Percentiles rank a stretch among this genome's conserved stretches.
These are phyloP conservation scores for Naganishia friedmannii DNA, from an alignment of 768 basidiomycete genomes.

Conservation along the genomic window DNA sequence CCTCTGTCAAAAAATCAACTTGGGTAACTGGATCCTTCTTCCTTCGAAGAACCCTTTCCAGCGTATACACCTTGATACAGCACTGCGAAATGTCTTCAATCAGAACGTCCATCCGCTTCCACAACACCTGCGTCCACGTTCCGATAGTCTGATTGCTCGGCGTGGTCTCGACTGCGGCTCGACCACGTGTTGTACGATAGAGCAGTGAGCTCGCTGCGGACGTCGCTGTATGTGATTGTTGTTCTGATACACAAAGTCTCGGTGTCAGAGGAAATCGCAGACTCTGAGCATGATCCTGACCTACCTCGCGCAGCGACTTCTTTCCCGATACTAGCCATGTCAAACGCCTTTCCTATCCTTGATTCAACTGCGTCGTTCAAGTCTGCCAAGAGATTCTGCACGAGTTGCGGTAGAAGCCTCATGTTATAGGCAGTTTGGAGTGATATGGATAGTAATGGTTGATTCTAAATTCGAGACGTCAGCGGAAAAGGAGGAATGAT, in stretches of 20 bases:
- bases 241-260: constrained; percentile 9
- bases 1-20: constrained; percentile 80
- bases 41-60: constrained; percentile 86
- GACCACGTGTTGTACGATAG: constrained; percentile 23
- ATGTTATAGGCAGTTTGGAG: constrained; percentile 95
- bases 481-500: neutral
- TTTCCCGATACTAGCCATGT: constrained; percentile 78
- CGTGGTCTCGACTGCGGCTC: constrained; percentile 59
- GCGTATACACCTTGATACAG: constrained; percentile 91
- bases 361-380: constrained; percentile 78
- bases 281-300: constrained; percentile 19
- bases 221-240: constrained; percentile 32
- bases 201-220: constrained; percentile 58
- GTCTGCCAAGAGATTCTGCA: constrained; percentile 72
- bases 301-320: constrained; percentile 77
- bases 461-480: constrained; percentile 62
- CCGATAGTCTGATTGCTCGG: constrained; percentile 83
- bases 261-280: constrained; percentile 22
- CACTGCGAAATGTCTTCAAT: constrained; percentile 84
- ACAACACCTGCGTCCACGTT: constrained; percentile 77
- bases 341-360: constrained; percentile 77
- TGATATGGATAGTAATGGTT: constrained; percentile 83
- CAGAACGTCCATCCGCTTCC: constrained; percentile 74
- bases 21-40: constrained; percentile 80
- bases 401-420: constrained; percentile 74